Conservation (phyloP, 371 early-diverging fungal species). For the Capillidium rhysosporum region DNA sequence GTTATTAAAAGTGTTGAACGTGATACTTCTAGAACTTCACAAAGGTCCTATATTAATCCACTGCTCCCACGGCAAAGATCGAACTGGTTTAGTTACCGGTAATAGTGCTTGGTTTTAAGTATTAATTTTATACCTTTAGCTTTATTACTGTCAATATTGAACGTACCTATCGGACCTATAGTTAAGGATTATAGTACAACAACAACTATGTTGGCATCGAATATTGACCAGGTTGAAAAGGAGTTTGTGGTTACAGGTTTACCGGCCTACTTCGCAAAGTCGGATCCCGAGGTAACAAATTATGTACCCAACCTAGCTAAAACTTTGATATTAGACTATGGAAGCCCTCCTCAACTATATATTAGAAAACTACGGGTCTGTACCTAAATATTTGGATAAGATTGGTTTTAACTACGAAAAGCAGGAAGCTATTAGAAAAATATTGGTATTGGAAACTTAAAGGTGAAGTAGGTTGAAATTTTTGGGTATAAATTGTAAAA, state of each 20-base stretch:
- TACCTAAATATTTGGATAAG: neutral
- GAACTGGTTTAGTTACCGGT: conserved; percentile 41
- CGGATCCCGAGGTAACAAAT: neutral
- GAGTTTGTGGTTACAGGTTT: neutral
- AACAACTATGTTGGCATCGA: neutral
- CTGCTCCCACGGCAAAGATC: conserved; percentile 78
- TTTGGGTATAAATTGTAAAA: too few relatives aligned
- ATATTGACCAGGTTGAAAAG: neutral
- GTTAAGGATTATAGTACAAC: neutral
- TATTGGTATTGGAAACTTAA: too few relatives aligned
- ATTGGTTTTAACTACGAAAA: neutral
- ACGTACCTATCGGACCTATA: neutral
- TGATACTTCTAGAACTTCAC: neutral
- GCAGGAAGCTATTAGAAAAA: neutral
- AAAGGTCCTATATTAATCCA: conserved; percentile 44
- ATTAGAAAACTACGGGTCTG: neutral
- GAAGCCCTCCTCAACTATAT: neutral
- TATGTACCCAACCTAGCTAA: neutral
- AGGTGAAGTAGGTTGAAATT: too few relatives aligned
- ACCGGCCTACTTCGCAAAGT: neutral
- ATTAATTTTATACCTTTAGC: neutral
- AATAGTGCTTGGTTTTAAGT: neutral
- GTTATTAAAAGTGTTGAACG: neutral
- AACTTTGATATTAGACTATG: neutral
- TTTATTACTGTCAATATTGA: neutral